Percentiles rank a stretch among this genome's conserved stretches.
phyloP scores from a whole-genome alignment of 2,329 filamentous ascomycete genomes.

The Aureobasidium sp. region DNA sequence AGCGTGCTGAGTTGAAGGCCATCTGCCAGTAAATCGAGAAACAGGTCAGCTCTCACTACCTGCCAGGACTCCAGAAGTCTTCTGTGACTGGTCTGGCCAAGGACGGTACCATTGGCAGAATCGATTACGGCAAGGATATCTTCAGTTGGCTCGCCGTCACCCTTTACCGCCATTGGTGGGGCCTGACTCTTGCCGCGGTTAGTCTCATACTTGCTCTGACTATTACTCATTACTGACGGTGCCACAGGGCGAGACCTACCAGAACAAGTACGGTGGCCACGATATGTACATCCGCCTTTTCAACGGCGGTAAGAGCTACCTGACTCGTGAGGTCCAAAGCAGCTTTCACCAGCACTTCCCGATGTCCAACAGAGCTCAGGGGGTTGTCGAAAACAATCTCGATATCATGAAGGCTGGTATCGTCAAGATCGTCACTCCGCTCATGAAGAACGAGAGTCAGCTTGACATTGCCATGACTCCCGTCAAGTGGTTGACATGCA shows the following conservation, averaged over 20 bases:
- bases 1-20: slow-evolving; percentile 21
- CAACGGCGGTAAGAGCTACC: slow-evolving; percentile 35
- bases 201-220: background rate
- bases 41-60: slow-evolving; percentile 29
- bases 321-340: slow-evolving; percentile 29
- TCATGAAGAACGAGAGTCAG: slow-evolving; percentile 32
- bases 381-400: slow-evolving; percentile 33
- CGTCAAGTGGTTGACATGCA: slow-evolving; percentile 38
- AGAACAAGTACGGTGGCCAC: slow-evolving; percentile 30
- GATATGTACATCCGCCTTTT: slow-evolving; percentile 35
- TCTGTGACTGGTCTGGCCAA: slow-evolving; percentile 20
- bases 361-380: slow-evolving; percentile 34
- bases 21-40: slow-evolving; percentile 21
- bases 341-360: slow-evolving; percentile 34
- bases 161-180: slow-evolving; percentile 41
- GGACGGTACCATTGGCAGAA: slow-evolving; percentile 29
- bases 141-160: slow-evolving; percentile 41
- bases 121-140: slow-evolving; percentile 39
- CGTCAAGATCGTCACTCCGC: slow-evolving; percentile 29
- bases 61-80: slow-evolving; percentile 19
- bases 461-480: slow-evolving; percentile 28
- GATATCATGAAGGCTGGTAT: slow-evolving; percentile 34
- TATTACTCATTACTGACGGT: background rate
- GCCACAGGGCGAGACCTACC: slow-evolving; percentile 25
- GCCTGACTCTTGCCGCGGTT: slow-evolving; percentile 28